Base-by-base conservation (phyloP, 2,329 filamentous ascomycete species). In the Scleromitrula shiraiana region DNA sequence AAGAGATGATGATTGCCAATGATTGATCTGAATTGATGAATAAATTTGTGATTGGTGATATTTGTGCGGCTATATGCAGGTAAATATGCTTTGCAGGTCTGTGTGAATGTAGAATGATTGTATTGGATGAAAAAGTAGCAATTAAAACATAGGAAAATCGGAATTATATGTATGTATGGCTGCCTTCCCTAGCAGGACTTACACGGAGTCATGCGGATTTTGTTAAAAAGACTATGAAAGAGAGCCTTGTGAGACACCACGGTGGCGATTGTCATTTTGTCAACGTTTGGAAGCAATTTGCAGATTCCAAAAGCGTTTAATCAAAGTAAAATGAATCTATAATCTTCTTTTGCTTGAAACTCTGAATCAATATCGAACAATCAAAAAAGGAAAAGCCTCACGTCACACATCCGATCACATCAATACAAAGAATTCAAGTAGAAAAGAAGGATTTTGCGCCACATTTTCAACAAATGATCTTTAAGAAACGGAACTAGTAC, bases 141-240 rank as follows among this genome's bases (percentile, higher is more conserved):
- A 17, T 41, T 14, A 20, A 20, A 35, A 12, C 22, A 23, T 23
- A 20, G 26, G 41, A 33, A 32, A 27, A 43, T 19, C 15, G 9
- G 26, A 10, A 14, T 20, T 10, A 12, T n/a, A 12, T 47, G 15
- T 47, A 47, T 47, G 45, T 41, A 41, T 27, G 19, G 45, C 2
- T 46, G 36, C 37, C 37, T 41, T 19, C 20, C 29, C 19, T 6
- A 8, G 10, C 9, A 12, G n/a, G 14, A 4, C 15, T 33, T 26
- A 40, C 26, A 10, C 20, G 43, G 24, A 20, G 22, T 15, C 2
- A n/a, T n/a, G n/a, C 10, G 24, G 33, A 26, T 24, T 15, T 20
- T 8, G 14, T n/a, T 35, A 6, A 7, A n/a, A 15, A n/a, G 7
- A 10, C 14, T 15, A 3, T 9, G 9, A 2, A 12, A 22, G 14